These are phyloP conservation scores for Salix udensis DNA, from an alignment of 345 rosid species.

Conservation along the genomic window DNA sequence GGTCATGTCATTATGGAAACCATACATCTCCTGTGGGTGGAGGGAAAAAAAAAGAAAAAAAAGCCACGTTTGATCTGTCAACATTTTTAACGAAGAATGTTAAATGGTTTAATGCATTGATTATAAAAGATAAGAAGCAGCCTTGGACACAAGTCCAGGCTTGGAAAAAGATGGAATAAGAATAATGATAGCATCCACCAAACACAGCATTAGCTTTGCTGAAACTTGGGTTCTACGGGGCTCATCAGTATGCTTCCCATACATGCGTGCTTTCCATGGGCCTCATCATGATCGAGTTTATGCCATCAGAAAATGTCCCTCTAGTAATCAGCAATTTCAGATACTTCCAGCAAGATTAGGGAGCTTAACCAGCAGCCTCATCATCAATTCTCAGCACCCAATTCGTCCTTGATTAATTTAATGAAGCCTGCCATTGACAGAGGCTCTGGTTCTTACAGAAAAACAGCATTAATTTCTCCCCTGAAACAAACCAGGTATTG, in stretches of 20 bases:
- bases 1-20: neutral
- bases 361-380: neutral
- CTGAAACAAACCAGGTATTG: too few species aligned
- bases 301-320: neutral
- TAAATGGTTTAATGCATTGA: neutral
- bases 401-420: neutral
- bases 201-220: slow-evolving; percentile 3
- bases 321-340: neutral
- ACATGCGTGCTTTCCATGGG: neutral
- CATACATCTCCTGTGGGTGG: neutral
- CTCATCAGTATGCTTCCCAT: neutral
- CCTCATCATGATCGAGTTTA: neutral
- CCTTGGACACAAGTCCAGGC: neutral
- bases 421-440: too few species aligned
- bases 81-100: neutral
- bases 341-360: neutral
- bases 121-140: neutral
- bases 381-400: neutral
- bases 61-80: neutral
- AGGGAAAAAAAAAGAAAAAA: neutral
- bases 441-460: too few species aligned
- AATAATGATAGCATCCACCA: slow-evolving; percentile 4
- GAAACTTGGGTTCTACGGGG: slow-evolving; percentile 8
- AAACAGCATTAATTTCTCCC: too few species aligned
- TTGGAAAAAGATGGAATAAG: neutral